Conservation (phyloP, 768 basidiomycete species). For the Auriscalpium orientale region DNA sequence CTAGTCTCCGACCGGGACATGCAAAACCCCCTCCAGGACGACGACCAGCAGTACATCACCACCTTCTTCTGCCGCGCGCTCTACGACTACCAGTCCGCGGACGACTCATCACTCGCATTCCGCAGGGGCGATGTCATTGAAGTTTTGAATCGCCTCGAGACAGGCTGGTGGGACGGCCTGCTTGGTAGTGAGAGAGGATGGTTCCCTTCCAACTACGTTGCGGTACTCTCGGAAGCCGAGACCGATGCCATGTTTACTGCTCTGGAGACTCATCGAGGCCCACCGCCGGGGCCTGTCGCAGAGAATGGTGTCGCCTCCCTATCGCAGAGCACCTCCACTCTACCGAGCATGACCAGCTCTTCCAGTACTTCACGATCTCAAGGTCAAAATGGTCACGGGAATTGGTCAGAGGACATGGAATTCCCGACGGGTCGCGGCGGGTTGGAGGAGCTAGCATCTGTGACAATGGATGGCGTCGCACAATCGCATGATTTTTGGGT, state of each 20-base stretch:
- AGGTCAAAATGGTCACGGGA: slow-evolving; percentile 37
- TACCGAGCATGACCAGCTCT: slow-evolving; percentile 33
- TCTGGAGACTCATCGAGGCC: slow-evolving; percentile 27
- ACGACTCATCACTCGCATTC: slow-evolving; percentile 86
- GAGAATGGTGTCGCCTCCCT: slow-evolving; percentile 17
- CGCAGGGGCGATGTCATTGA: slow-evolving; percentile 85
- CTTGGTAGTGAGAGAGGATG: slow-evolving; percentile 86
- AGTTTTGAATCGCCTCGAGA: slow-evolving; percentile 82
- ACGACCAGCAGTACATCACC: slow-evolving; percentile 52
- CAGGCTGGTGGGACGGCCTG: slow-evolving; percentile 98
- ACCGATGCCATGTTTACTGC: slow-evolving; percentile 58
- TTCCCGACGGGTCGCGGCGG: slow-evolving; percentile 26
- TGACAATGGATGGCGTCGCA: slow-evolving; percentile 23
- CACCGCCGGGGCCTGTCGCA: slow-evolving; percentile 17
- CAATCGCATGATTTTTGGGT: slow-evolving; percentile 83
- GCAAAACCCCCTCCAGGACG: not conserved
- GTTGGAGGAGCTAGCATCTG: slow-evolving; percentile 25
- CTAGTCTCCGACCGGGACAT: slow-evolving; percentile 2
- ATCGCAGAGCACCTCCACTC: slow-evolving; percentile 20
- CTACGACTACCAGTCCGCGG: slow-evolving; percentile 86
- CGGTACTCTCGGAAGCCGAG: slow-evolving; percentile 69
- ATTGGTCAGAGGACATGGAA: slow-evolving; percentile 46
- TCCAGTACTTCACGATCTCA: slow-evolving; percentile 9
- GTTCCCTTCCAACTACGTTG: slow-evolving; percentile 97
- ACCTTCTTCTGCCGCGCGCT: slow-evolving; percentile 86